Conservation (phyloP, 2,329 filamentous ascomycete genomes). For the Aquanectria penicillioides region DNA sequence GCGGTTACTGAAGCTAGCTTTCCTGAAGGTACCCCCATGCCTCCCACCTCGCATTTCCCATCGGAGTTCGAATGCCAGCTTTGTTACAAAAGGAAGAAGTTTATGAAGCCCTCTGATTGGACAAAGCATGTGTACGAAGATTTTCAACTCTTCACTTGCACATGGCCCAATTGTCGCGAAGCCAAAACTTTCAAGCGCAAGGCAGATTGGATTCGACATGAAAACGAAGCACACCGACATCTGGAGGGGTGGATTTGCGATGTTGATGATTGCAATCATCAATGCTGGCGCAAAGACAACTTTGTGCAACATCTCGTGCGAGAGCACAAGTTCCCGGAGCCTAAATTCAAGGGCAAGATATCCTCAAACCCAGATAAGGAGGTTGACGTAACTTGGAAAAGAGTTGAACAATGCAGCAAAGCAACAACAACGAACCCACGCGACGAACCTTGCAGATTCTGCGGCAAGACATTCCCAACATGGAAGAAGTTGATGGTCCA, state of each 20-base stretch:
- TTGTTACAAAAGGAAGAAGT: slow-evolving; percentile 86
- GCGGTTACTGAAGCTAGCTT: slow-evolving; percentile 81
- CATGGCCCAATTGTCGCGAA: slow-evolving; percentile 83
- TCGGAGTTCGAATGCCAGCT: slow-evolving; percentile 91
- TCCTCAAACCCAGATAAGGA: slow-evolving; percentile 68
- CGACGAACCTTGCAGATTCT: slow-evolving; percentile 88
- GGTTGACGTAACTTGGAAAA: slow-evolving; percentile 75
- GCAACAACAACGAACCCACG: slow-evolving; percentile 73
- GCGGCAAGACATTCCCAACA: slow-evolving; percentile 79
- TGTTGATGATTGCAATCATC: slow-evolving; percentile 81
- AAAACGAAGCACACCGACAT: slow-evolving; percentile 90
- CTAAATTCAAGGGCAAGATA: slow-evolving; percentile 79
- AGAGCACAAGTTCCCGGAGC: slow-evolving; percentile 88
- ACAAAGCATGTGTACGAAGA: slow-evolving; percentile 97
- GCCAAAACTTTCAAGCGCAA: slow-evolving; percentile 95
- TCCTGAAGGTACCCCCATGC: slow-evolving; percentile 81
- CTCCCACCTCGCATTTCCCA: slow-evolving; percentile 79
- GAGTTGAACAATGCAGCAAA: slow-evolving; percentile 80
- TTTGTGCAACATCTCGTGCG: slow-evolving; percentile 92
- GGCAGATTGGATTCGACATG: slow-evolving; percentile 94
- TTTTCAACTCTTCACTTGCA: slow-evolving; percentile 92
- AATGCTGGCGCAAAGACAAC: slow-evolving; percentile 89
- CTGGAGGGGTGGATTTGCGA: slow-evolving; percentile 92
- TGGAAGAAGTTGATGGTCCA: slow-evolving; percentile 96
- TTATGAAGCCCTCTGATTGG: slow-evolving; percentile 94